Conservation (phyloP, 2,329 filamentous ascomycete species). For the Escovopsis sp. region DNA sequence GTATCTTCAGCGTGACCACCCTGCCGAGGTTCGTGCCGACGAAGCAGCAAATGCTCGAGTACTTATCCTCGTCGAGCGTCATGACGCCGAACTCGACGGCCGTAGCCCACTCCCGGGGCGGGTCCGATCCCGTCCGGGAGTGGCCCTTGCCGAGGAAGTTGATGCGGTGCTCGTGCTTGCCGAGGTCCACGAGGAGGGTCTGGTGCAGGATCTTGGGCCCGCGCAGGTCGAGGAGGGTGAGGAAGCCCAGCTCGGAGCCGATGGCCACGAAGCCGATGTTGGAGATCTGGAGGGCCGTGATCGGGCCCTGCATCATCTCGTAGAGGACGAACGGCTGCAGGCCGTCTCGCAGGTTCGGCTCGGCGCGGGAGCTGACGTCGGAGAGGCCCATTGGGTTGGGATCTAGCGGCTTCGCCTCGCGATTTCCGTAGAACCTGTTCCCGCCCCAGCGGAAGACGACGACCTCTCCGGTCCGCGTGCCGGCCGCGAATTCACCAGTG, state of each 20-base stretch:
- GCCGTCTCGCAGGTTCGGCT: slow-evolving; percentile 61
- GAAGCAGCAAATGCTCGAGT: slow-evolving; percentile 86
- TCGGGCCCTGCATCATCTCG: slow-evolving; percentile 66
- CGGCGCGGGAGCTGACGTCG: slow-evolving; percentile 57
- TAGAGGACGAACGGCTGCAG: slow-evolving; percentile 67
- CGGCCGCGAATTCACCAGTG: slow-evolving; percentile 74
- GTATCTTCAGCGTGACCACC: slow-evolving; percentile 75
- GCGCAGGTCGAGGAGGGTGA: slow-evolving; percentile 75
- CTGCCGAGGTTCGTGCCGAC: slow-evolving; percentile 78
- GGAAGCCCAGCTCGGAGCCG: slow-evolving; percentile 66
- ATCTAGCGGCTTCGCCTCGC: slow-evolving; percentile 33
- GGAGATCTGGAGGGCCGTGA: slow-evolving; percentile 69
- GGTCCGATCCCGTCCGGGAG: slow-evolving; percentile 17
- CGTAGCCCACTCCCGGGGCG: slow-evolving; percentile 57
- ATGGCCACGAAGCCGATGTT: slow-evolving; percentile 84
- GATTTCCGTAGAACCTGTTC: slow-evolving; percentile 57
- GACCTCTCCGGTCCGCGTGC: slow-evolving; percentile 69
- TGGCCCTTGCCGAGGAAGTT: slow-evolving; percentile 50
- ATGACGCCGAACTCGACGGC: slow-evolving; percentile 83
- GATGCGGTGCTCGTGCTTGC: slow-evolving; percentile 58
- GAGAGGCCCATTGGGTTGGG: slow-evolving; percentile 55
- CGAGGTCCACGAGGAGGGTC: slow-evolving; percentile 55
- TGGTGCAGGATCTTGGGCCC: slow-evolving; percentile 75
- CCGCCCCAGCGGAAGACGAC: slow-evolving; percentile 77
- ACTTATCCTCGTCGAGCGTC: slow-evolving; percentile 84